A percentile compares a stretch with the other conserved stretches of the same genome.
These are phyloP conservation scores for Nematocida major DNA, from an alignment of 371 early-diverging fungal species.

Conservation along the genomic window DNA sequence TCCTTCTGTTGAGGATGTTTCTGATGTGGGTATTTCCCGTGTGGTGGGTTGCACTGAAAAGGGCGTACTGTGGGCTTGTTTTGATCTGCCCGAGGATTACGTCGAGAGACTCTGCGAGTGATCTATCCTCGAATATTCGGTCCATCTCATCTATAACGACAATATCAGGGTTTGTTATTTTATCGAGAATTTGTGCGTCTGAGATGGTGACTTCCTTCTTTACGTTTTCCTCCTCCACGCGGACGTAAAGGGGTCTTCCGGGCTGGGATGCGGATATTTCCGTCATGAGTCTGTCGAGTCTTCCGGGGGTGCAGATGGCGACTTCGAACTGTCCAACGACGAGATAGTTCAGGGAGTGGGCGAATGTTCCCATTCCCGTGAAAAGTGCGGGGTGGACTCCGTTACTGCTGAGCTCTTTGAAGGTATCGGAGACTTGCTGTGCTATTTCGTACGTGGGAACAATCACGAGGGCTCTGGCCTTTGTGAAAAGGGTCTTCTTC, in stretches of 20 bases:
- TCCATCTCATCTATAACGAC: constrained; percentile 65
- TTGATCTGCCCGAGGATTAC: constrained; percentile 47
- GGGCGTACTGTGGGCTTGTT: constrained; percentile 53
- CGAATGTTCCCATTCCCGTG: constrained; percentile 67
- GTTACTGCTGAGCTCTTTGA: constrained; percentile 51
- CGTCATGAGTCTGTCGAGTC: constrained; percentile 82
- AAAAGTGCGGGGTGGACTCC: constrained; percentile 43
- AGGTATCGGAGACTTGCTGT: constrained; percentile 48
- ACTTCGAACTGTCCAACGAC: constrained; percentile 81
- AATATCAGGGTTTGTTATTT: constrained; percentile 47
- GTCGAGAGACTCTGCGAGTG: constrained; percentile 50
- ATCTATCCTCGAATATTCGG: constrained; percentile 63
- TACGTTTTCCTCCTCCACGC: constrained; percentile 77
- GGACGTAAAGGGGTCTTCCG: constrained; percentile 69
- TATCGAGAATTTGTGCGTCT: constrained; percentile 21
- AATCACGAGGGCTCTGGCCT: constrained; percentile 69
- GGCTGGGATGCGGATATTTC: constrained; percentile 28
- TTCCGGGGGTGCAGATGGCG: constrained; percentile 80
- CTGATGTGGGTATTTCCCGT: constrained; percentile 43
- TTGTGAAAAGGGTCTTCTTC: constrained; percentile 39
- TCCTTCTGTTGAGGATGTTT: constrained; percentile 34
- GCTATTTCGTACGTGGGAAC: constrained; percentile 63
- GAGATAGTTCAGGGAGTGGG: constrained; percentile 88
- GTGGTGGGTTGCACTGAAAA: constrained; percentile 64
- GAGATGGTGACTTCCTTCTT: constrained; percentile 32